Percentiles rank a stretch among this genome's conserved stretches.
Conservation (phyloP, 257 asterid species). For the Jaltomata sinuosa region DNA sequence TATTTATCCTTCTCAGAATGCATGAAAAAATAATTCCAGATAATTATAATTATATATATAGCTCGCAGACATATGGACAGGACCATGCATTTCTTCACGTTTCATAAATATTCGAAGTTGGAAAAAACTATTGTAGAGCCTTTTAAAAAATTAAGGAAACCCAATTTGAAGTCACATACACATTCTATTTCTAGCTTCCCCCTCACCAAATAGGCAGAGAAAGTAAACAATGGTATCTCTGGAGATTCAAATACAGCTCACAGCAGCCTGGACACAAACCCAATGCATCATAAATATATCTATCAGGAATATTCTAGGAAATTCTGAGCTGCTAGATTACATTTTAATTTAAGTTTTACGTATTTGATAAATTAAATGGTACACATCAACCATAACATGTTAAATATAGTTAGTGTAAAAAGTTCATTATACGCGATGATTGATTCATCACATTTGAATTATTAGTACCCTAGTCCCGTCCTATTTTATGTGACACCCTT, state of each 20-base stretch:
- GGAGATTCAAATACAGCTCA: background rate
- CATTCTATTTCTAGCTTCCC: background rate
- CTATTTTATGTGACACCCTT: too few species aligned
- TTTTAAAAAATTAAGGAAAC: background rate
- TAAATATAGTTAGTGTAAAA: background rate
- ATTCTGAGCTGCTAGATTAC: background rate
- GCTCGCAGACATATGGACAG: background rate
- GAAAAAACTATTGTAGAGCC: background rate
- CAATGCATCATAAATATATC: background rate
- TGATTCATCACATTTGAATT: background rate
- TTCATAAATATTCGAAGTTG: background rate
- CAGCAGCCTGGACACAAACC: background rate
- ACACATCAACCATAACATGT: background rate
- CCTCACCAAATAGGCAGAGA: background rate
- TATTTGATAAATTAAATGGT: background rate
- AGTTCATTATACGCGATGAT: background rate
- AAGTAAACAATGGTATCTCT: background rate
- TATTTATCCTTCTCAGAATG: background rate
- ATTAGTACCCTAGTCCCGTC: too few species aligned
- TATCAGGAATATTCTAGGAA: background rate
- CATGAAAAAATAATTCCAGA: background rate
- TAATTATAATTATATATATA: background rate
- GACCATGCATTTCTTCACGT: background rate
- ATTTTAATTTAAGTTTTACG: background rate
- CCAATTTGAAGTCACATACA: background rate